Percentiles rank a stretch among this genome's conserved stretches.
These are phyloP conservation scores for Nicotiana benthamiana DNA, from an alignment of 257 asterid species.

Conservation along the genomic window DNA sequence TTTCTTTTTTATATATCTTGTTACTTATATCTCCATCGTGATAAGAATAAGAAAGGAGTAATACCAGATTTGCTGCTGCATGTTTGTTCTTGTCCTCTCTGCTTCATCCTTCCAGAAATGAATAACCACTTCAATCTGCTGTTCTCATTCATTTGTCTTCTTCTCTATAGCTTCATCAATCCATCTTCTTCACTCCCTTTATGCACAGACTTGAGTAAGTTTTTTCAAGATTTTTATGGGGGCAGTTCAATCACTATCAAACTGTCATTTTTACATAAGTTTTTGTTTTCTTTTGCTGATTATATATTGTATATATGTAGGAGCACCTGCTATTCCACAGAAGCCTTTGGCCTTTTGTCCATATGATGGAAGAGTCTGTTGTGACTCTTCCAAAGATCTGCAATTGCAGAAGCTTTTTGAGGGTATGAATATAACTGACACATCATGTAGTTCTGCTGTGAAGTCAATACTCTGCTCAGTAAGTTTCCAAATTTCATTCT, in stretches of 20 bases:
- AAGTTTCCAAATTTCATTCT: slow-evolving; percentile 23
- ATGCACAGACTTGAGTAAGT: slow-evolving; percentile 73
- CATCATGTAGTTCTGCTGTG: slow-evolving; percentile 62
- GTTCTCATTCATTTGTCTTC: slow-evolving; percentile 23
- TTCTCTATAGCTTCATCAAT: slow-evolving; percentile 33
- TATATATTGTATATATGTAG: slow-evolving; percentile 26
- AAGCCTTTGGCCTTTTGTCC: slow-evolving; percentile 58
- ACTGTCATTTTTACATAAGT: neutral
- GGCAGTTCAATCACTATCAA: neutral
- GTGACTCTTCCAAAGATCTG: slow-evolving; percentile 52
- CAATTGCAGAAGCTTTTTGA: slow-evolving; percentile 44
- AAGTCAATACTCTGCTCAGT: slow-evolving; percentile 84
- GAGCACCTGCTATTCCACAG: slow-evolving; percentile 49
- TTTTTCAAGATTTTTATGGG: neutral
- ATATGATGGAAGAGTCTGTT: slow-evolving; percentile 68
- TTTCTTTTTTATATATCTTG: neutral
- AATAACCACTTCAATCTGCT: slow-evolving; percentile 16
- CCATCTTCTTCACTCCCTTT: slow-evolving; percentile 58
- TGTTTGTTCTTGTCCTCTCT: slow-evolving; percentile 17
- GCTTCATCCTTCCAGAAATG: slow-evolving; percentile 23
- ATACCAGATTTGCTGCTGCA: neutral
- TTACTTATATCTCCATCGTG: neutral
- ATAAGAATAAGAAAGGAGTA: neutral
- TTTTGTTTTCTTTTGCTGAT: slow-evolving; percentile 6
- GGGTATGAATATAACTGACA: slow-evolving; percentile 65